Base-by-base conservation (phyloP, 768 basidiomycete species). In the Solioccasus polychromus region DNA sequence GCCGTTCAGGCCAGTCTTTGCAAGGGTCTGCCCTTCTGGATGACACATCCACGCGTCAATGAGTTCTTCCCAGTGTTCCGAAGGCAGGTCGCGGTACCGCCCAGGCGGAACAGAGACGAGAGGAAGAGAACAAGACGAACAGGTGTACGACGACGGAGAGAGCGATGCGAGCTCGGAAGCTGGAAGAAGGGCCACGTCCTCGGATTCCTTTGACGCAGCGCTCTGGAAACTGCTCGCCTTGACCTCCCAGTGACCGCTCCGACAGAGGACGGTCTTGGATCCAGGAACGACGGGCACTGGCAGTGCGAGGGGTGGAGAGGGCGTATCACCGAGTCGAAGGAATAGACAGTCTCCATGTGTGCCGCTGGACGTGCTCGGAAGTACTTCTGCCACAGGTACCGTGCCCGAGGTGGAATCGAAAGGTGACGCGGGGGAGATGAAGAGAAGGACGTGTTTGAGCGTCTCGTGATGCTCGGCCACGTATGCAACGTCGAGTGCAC, bases 41-140 rank as follows among this genome's bases (percentile, higher is more conserved):
- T 97, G 95, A 58, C 95, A 98, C 88, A 98, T 92, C 95, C 95
- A 98, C 7, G 93, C 87, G 51, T 97, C 95, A 17, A 98, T 81
- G 14, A 98, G 82, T 63, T 98, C 95, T 51, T 92, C 86, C 95
- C 95, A 98, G 57, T 98, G 87, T 61, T 97, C 94, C 4, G 90
- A 93, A 3, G 95, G 95, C 11, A 98, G 71, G 60, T 96, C 93
- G 30, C 83, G 79, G 64, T 88, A 98, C 35, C 66, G 70, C 17
- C 80, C 62, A 32, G 66, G 69, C 5, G 78, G 65, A 0, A 75
- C 68, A 29, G 84, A 75, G 11, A 76, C 63, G 26, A 95, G 68
- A 10, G 86, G 83, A 9, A 90, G 70, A 3, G 87, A 85, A 60
- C 92, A 95, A 2, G 83, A 85, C 3, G 84, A 71, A 58, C 92